These are phyloP conservation scores for Talaromyces sp. DNA, from an alignment of 2,329 filamentous ascomycete species.

Conservation along the genomic window DNA sequence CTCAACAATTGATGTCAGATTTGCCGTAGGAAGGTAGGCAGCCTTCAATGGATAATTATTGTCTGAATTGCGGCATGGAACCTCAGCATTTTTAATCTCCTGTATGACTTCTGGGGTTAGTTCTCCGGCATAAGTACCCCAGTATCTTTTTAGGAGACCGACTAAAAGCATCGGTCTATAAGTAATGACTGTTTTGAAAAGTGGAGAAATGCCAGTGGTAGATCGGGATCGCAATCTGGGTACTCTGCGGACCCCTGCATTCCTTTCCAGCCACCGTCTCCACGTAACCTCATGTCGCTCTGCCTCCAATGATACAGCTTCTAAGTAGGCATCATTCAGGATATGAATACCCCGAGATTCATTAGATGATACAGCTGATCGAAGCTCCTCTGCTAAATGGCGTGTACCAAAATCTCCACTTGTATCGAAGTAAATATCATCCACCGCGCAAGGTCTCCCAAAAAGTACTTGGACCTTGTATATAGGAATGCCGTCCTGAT, in stretches of 20 bases:
- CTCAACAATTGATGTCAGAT: neutral
- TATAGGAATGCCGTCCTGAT: neutral
- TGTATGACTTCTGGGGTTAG: neutral
- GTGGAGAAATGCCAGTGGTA: neutral
- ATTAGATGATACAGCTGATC: neutral
- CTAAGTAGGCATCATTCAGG: neutral
- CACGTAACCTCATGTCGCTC: neutral
- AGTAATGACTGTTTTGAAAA: neutral
- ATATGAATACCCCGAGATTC: neutral
- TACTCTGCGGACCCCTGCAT: neutral
- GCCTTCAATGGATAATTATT: neutral
- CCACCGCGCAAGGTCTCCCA: neutral
- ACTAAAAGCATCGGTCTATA: neutral
- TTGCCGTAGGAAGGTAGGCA: neutral
- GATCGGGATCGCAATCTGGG: neutral
- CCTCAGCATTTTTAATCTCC: neutral
- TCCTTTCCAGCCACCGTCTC: neutral
- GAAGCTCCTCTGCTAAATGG: neutral
- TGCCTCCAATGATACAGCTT: neutral
- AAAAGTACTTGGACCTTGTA: neutral
- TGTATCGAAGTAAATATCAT: slow-evolving; percentile 4
- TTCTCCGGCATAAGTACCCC: neutral
- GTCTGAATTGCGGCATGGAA: neutral
- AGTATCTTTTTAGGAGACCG: neutral
- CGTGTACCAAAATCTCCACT: neutral